Evolutionary conservation across 208 protist genomes (phyloP), one percentile per base, ranked within the genome.

Genomic region (Leishmania gerbilli): DNA sequence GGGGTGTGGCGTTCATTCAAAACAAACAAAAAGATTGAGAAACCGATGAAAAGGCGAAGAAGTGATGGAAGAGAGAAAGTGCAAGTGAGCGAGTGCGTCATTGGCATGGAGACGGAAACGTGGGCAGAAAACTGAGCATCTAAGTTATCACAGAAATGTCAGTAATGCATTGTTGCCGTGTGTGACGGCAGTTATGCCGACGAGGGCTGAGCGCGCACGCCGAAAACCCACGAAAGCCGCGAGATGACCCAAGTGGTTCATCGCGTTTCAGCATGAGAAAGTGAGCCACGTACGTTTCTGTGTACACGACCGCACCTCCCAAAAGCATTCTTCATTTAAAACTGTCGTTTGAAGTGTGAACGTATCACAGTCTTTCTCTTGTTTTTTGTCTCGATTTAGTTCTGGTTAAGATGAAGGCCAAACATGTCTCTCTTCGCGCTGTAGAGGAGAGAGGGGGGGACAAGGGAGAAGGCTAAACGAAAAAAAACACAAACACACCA

Each of bases 381-480:
- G 4, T 15, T 72, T 49, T 49, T 72, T 71, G 40, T 45, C 8
- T 71, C 37, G 21, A 55, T 76, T 72, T 21, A 72, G 68, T 72
- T 72, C 40, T 21, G 40, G 17, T 31, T 51, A 34, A 72, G 83
- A 88, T n/a, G 81, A 79, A 71, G 81, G 78, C 37, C 51, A 79
- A 76, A 86, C 34, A 83, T 93, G 92, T 49, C 40, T 72, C 11
- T 31, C 45, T 37, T 72, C 24, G 40, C 27, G 21, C 68, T 8
- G 68, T 2, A 72, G 27, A 76, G 45, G 49, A 76, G 3, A 62
- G 49, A n/a, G 9, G 47, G 6, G 24, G 17, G 24, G 13, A 76
- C n/a, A 15, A 62, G 49, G 24, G 17, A 37, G 31, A 34, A n/a
- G 62, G 27, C 24, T 1, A 21, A 37, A 3, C n/a, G 11, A 40